phyloP scores from a whole-genome alignment of 2,329 filamentous ascomycete genomes.

The Fusarium sambucinum region DNA sequence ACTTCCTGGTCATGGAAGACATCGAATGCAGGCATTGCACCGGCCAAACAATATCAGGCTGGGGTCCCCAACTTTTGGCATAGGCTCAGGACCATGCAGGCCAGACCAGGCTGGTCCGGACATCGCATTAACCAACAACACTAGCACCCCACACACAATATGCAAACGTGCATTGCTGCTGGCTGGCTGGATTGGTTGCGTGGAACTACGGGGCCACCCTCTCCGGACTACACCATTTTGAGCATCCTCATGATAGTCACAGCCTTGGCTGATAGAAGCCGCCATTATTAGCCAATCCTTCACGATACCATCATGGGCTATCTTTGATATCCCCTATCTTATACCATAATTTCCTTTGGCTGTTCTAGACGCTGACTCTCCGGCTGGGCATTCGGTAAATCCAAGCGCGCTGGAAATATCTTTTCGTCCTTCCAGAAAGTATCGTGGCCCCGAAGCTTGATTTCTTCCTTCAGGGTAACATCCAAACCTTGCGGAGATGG shows the following conservation, averaged over 20 bases:
- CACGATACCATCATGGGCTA: constrained; percentile 18
- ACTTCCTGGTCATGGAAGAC: constrained; percentile 12
- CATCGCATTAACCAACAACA: constrained; percentile 30
- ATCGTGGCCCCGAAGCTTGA: constrained; percentile 15
- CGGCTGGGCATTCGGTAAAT: constrained; percentile 20
- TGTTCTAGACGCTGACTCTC: constrained; percentile 12
- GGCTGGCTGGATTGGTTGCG: constrained; percentile 23
- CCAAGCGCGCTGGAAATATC: constrained; percentile 10
- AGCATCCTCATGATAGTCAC: constrained; percentile 4
- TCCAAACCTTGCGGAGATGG: constrained; percentile 19
- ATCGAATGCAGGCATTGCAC: constrained; percentile 21
- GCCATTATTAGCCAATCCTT: constrained; percentile 21
- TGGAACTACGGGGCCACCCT: constrained; percentile 23
- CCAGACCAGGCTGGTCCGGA: constrained; percentile 13
- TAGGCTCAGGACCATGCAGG: neutral
- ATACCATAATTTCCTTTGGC: neutral
- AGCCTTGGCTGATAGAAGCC: constrained; percentile 9
- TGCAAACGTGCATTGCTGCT: constrained; percentile 40
- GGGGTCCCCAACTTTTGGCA: constrained; percentile 40
- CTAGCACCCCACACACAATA: constrained; percentile 32
- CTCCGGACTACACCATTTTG: constrained; percentile 16
- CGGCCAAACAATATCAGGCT: constrained; percentile 9
- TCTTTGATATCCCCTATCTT: constrained; percentile 16
- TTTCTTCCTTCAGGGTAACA: constrained; percentile 15
- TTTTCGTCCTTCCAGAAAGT: neutral